Conservation (phyloP, 441 rosid genomes). For the Arabidopsis lyrata region DNA sequence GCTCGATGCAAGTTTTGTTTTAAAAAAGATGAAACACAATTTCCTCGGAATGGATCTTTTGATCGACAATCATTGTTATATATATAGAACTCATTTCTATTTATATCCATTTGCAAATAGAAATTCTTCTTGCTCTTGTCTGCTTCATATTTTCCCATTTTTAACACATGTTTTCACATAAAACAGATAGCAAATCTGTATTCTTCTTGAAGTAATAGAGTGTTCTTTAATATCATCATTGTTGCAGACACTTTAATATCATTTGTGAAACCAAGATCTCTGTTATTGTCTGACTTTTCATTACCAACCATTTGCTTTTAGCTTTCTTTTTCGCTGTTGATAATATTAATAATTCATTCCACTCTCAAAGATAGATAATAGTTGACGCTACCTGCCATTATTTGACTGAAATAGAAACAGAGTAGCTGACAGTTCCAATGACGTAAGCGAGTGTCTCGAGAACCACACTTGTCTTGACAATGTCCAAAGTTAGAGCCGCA, state of each 20-base stretch:
- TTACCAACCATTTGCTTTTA: background rate
- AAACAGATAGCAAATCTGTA: background rate
- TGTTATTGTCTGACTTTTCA: background rate
- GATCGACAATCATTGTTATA: slow-evolving; percentile 22
- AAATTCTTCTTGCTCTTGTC: background rate
- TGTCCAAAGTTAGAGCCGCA: slow-evolving; percentile 19
- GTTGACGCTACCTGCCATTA: slow-evolving; percentile 7
- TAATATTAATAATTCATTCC: background rate
- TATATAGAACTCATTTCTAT: slow-evolving; percentile 32
- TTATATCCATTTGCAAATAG: slow-evolving; percentile 7
- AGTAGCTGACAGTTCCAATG: slow-evolving; percentile 31
- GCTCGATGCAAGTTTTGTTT: slow-evolving; percentile 53
- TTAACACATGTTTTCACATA: background rate
- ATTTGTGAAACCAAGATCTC: background rate
- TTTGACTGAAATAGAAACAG: background rate
- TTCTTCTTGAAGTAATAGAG: background rate
- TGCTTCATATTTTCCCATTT: background rate
- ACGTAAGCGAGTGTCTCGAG: slow-evolving; percentile 23
- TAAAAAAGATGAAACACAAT: slow-evolving; percentile 2
- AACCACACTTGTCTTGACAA: slow-evolving; percentile 4
- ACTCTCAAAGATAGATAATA: background rate
- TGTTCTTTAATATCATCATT: background rate
- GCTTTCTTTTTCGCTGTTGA: background rate
- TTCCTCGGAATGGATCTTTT: slow-evolving; percentile 27
- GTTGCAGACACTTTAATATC: background rate